A percentile compares a stretch with the other conserved stretches of the same genome.
Evolutionary conservation across 192 early-diverging fungal species (phyloP).

Genomic region (Helicostylum pulchrum): DNA sequence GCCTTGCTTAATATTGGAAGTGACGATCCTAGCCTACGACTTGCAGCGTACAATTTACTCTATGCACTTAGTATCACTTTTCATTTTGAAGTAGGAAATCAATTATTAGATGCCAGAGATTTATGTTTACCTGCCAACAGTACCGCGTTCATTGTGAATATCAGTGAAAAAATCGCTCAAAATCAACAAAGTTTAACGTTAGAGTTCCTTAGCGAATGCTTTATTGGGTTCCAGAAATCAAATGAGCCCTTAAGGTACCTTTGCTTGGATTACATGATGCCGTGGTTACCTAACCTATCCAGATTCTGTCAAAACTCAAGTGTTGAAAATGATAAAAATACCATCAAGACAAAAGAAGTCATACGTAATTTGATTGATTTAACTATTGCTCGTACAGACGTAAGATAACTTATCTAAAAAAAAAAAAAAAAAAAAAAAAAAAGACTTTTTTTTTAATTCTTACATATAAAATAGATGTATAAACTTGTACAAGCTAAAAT

Average conservation of each 20-base stretch:
- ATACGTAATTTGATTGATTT: constrained; percentile 75
- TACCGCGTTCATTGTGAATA: constrained; percentile 74
- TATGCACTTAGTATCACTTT: constrained; percentile 77
- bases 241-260: constrained; percentile 70
- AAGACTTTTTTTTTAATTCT: background rate
- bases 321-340: constrained; percentile 48
- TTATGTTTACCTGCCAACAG: constrained; percentile 90
- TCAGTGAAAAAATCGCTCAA: constrained; percentile 78
- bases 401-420: constrained; percentile 20
- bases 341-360: constrained; percentile 68
- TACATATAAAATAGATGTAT: constrained; percentile 64
- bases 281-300: constrained; percentile 83
- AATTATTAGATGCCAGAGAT: constrained; percentile 74
- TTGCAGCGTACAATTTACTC: constrained; percentile 90
- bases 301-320: constrained; percentile 47
- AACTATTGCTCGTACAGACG: constrained; percentile 77
- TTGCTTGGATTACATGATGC: constrained; percentile 85
- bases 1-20: constrained; percentile 86
- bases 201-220: constrained; percentile 85
- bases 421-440: background rate
- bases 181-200: constrained; percentile 78
- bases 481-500: constrained; percentile 80
- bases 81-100: constrained; percentile 79
- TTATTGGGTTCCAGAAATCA: constrained; percentile 77
- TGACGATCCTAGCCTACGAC: constrained; percentile 73